Conservation (phyloP, 2,329 filamentous ascomycete genomes). For the Tolypocladium pustulatum region DNA sequence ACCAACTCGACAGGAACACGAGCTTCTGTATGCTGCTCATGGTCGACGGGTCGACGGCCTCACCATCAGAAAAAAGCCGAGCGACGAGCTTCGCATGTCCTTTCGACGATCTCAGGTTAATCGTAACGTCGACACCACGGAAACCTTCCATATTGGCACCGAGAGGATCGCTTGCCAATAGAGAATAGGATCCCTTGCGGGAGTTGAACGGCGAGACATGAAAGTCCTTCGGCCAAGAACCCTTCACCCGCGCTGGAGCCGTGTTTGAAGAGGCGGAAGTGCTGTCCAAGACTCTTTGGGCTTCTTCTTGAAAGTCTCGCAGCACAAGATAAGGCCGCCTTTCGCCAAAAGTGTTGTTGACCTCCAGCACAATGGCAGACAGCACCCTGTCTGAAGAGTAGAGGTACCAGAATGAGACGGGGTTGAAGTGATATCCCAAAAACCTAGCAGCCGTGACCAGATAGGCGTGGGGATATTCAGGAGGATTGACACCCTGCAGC, state of each 20-base stretch:
- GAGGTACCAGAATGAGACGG: slow-evolving; percentile 71
- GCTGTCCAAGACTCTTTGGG: slow-evolving; percentile 4
- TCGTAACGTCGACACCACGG: slow-evolving; percentile 43
- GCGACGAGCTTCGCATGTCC: slow-evolving; percentile 50
- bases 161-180: slow-evolving; percentile 36
- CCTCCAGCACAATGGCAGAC: slow-evolving; percentile 57
- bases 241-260: slow-evolving; percentile 25
- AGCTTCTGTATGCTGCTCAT: slow-evolving; percentile 32
- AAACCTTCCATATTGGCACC: slow-evolving; percentile 23
- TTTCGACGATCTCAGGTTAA: slow-evolving; percentile 51
- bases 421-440: slow-evolving; percentile 62
- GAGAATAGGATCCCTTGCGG: slow-evolving; percentile 42
- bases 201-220: slow-evolving; percentile 70
- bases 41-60: slow-evolving; percentile 35
- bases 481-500: slow-evolving; percentile 43
- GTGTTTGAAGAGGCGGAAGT: background rate
- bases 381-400: slow-evolving; percentile 50
- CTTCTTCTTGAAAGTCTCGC: slow-evolving; percentile 14
- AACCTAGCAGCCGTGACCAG: slow-evolving; percentile 61
- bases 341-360: slow-evolving; percentile 70
- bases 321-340: slow-evolving; percentile 32
- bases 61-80: slow-evolving; percentile 42
- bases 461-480: slow-evolving; percentile 56
- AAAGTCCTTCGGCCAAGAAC: slow-evolving; percentile 58
- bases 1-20: slow-evolving; percentile 45